Conservation (phyloP, 2,329 filamentous ascomycete species). For the Emericellopsis cladophorae region DNA sequence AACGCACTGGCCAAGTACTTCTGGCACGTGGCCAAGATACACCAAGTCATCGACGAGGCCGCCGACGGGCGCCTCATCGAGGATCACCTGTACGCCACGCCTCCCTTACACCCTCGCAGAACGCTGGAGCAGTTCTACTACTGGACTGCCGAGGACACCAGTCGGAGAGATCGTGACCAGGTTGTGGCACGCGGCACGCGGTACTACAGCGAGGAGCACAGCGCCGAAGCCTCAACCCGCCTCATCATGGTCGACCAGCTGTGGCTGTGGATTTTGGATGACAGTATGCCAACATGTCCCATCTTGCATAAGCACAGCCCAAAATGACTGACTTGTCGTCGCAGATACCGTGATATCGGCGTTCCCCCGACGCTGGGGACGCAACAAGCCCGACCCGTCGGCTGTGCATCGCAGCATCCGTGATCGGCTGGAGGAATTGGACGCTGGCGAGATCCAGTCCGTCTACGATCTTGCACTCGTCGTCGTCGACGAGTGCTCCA, state of each 20-base stretch:
- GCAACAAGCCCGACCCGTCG: conserved; percentile 21
- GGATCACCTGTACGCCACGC: conserved; percentile 10
- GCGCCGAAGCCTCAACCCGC: conserved; percentile 5
- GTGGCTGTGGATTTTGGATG: conserved; percentile 8
- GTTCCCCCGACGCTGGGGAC: conserved; percentile 24
- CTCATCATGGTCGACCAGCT: conserved; percentile 8
- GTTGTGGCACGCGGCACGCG: conserved; percentile 12
- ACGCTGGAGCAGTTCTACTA: conserved; percentile 24
- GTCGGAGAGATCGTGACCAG: conserved; percentile 15
- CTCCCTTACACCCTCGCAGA: conserved; percentile 16
- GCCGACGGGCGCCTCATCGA: conserved; percentile 7
- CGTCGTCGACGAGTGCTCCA: conserved; percentile 8
- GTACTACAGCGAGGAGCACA: conserved; percentile 4
- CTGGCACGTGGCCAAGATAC: conserved; percentile 8
- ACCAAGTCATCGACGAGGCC: conserved; percentile 8
- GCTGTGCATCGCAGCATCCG: conserved; percentile 20
- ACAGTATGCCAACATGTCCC: conserved; percentile 3
- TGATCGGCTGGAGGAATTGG: conserved; percentile 16
- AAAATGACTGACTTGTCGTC: conserved; percentile 5
- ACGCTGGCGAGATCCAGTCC: conserved; percentile 5
- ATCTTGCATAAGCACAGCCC: background rate
- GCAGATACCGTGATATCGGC: conserved; percentile 22
- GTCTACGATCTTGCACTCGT: conserved; percentile 6
- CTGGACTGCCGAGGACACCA: conserved; percentile 19
- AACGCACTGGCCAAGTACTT: conserved; percentile 8